Conservation (phyloP, 1,284 basidiomycete genomes). For the Xerocomus amazonicus region DNA sequence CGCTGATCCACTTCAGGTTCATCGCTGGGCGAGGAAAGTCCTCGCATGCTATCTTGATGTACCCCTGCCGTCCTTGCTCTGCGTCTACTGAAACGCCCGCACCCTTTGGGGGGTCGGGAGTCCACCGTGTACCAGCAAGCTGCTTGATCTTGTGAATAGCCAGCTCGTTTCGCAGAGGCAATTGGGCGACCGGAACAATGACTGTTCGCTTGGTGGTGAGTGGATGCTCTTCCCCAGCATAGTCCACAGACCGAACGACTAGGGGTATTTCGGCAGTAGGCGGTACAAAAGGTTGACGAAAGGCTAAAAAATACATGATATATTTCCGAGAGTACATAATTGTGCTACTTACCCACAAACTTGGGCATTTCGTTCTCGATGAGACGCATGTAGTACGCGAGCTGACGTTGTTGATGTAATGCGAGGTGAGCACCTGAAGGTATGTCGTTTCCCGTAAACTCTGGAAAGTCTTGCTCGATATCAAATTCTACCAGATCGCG, state of each 20-base stretch:
- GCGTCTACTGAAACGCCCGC: conserved; percentile 48
- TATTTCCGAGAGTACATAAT: conserved; percentile 5
- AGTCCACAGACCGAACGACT: conserved; percentile 71
- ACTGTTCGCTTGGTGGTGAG: conserved; percentile 66
- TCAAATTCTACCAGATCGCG: conserved; percentile 32
- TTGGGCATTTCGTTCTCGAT: conserved; percentile 83
- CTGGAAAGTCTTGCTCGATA: conserved; percentile 29
- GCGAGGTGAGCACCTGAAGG: conserved; percentile 65
- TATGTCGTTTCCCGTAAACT: conserved; percentile 56
- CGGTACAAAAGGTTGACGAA: conserved; percentile 70
- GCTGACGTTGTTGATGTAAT: conserved; percentile 66
- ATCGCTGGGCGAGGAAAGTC: conserved; percentile 71
- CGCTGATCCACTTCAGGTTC: conserved; percentile 87
- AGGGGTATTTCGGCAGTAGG: conserved; percentile 58
- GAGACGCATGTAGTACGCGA: conserved; percentile 70
- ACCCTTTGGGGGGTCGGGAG: conserved; percentile 64
- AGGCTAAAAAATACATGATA: conserved; percentile 45
- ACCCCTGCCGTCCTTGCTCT: conserved; percentile 61
- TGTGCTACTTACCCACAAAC: conserved; percentile 63
- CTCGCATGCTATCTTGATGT: conserved; percentile 83
- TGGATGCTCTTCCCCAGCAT: conserved; percentile 72
- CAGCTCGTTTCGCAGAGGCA: conserved; percentile 58
- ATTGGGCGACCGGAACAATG: conserved; percentile 65
- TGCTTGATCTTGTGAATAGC: conserved; percentile 79
- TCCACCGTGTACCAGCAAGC: conserved; percentile 81